These are phyloP conservation scores for Escallonia rubra DNA, from an alignment of 129 eudicot species.

Conservation along the genomic window DNA sequence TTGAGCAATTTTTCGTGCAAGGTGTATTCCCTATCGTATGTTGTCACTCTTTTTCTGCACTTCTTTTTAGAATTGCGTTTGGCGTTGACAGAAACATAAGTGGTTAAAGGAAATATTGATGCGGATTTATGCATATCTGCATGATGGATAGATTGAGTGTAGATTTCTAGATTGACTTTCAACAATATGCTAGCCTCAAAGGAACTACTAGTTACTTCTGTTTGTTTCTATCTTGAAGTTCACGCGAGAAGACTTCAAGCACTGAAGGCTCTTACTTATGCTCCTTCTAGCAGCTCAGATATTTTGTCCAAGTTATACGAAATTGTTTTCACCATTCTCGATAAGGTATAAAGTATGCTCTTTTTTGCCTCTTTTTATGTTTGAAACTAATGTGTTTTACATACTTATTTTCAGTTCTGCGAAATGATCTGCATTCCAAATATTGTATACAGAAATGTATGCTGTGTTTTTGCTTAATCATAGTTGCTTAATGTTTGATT, in stretches of 20 bases:
- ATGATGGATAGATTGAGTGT: background rate
- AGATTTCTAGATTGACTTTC: too few species aligned
- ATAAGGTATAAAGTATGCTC: constrained; percentile 54
- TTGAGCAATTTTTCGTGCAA: background rate
- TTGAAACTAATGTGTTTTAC: background rate
- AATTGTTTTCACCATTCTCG: constrained; percentile 85
- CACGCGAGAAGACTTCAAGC: constrained; percentile 82
- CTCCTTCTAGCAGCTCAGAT: constrained; percentile 73
- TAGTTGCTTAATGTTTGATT: too few species aligned
- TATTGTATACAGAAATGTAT: too few species aligned
- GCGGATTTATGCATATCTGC: background rate
- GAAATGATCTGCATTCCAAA: too few species aligned
- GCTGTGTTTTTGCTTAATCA: too few species aligned
- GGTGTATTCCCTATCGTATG: background rate
- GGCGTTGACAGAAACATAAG: background rate
- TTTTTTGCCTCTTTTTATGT: background rate
- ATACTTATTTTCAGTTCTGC: too few species aligned
- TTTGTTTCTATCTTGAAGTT: constrained; percentile 39
- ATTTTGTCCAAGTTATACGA: constrained; percentile 74
- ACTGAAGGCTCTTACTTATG: constrained; percentile 71
- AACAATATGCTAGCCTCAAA: too few species aligned
- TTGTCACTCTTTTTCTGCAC: too few species aligned
- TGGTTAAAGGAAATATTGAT: constrained; percentile 1
- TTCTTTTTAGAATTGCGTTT: too few species aligned
- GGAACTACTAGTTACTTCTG: background rate